Evolutionary conservation across 2,329 filamentous ascomycete genomes (phyloP).

Genomic region (Metarhizium rileyi): DNA sequence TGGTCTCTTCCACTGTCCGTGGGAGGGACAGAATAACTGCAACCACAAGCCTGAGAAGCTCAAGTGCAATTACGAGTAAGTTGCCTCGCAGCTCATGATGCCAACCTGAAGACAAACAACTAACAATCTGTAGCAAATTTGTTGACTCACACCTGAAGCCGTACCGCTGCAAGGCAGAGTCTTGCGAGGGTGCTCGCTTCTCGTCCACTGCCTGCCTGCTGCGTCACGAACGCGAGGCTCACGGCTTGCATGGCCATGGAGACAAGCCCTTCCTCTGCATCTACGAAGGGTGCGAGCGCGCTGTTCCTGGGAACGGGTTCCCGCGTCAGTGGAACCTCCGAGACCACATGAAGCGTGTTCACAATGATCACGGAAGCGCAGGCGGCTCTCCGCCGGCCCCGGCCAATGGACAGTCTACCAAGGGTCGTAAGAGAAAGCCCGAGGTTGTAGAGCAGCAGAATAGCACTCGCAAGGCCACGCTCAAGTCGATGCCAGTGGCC

Average conservation of each 20-base stretch:
- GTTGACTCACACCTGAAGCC: constrained; percentile 95
- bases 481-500: constrained; percentile 28
- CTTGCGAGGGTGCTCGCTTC: constrained; percentile 79
- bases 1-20: constrained; percentile 90
- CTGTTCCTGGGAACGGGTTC: constrained; percentile 75
- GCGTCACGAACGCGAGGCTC: constrained; percentile 89
- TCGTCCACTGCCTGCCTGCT: constrained; percentile 92
- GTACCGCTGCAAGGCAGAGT: constrained; percentile 81
- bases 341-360: constrained; percentile 95
- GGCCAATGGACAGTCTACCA: constrained; percentile 24
- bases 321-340: constrained; percentile 91
- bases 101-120: constrained; percentile 5
- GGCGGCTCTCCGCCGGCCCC: constrained; percentile 31
- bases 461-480: constrained; percentile 39
- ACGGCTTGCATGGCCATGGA: constrained; percentile 90
- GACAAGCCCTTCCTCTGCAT: constrained; percentile 87
- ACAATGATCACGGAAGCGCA: constrained; percentile 50
- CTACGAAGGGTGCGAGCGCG: constrained; percentile 79
- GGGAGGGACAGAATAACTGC: constrained; percentile 61
- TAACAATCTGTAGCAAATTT: constrained; percentile 62
- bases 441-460: constrained; percentile 32
- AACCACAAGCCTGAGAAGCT: constrained; percentile 90
- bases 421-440: constrained; percentile 50
- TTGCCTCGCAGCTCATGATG: constrained; percentile 9
- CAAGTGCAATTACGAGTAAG: constrained; percentile 99